These are phyloP conservation scores for Celoporthe dispersa DNA, from an alignment of 2,329 filamentous ascomycete genomes.

Conservation along the genomic window DNA sequence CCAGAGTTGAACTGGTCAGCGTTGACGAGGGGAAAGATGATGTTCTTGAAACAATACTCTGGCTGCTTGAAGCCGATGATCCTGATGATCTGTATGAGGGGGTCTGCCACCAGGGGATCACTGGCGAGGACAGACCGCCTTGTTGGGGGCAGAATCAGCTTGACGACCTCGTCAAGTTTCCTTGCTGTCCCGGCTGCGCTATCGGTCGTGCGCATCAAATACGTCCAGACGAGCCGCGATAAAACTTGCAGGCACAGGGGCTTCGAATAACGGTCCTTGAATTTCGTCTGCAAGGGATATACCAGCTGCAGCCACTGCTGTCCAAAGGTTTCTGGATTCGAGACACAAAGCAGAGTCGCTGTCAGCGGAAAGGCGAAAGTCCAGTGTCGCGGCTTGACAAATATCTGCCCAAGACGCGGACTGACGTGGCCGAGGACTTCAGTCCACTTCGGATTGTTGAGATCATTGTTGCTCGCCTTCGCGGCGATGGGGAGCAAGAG, in stretches of 20 bases:
- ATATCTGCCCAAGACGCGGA: slow-evolving; percentile 79
- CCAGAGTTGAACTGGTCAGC: slow-evolving; percentile 82
- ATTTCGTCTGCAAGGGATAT: slow-evolving; percentile 74
- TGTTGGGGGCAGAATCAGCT: slow-evolving; percentile 78
- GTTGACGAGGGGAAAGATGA: slow-evolving; percentile 95
- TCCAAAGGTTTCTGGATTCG: slow-evolving; percentile 80
- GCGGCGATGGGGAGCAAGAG: slow-evolving; percentile 86
- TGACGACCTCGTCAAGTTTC: slow-evolving; percentile 89
- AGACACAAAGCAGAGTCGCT: slow-evolving; percentile 84
- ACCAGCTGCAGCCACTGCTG: slow-evolving; percentile 86
- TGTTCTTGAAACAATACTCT: slow-evolving; percentile 87
- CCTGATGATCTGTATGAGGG: slow-evolving; percentile 89
- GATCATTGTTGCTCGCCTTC: slow-evolving; percentile 73
- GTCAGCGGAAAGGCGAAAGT: slow-evolving; percentile 84
- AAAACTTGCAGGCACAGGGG: slow-evolving; percentile 86
- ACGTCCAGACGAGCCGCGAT: slow-evolving; percentile 91
- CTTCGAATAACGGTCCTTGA: slow-evolving; percentile 82
- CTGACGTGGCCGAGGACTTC: slow-evolving; percentile 81
- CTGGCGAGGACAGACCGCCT: slow-evolving; percentile 82
- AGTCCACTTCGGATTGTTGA: slow-evolving; percentile 83
- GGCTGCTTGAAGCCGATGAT: slow-evolving; percentile 94
- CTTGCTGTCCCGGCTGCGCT: slow-evolving; percentile 67
- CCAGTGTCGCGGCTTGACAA: slow-evolving; percentile 94
- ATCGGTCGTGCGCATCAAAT: slow-evolving; percentile 84
- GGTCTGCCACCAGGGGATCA: slow-evolving; percentile 83